phyloP scores from a whole-genome alignment of 1,284 basidiomycete species.

The Tilletia indica region DNA sequence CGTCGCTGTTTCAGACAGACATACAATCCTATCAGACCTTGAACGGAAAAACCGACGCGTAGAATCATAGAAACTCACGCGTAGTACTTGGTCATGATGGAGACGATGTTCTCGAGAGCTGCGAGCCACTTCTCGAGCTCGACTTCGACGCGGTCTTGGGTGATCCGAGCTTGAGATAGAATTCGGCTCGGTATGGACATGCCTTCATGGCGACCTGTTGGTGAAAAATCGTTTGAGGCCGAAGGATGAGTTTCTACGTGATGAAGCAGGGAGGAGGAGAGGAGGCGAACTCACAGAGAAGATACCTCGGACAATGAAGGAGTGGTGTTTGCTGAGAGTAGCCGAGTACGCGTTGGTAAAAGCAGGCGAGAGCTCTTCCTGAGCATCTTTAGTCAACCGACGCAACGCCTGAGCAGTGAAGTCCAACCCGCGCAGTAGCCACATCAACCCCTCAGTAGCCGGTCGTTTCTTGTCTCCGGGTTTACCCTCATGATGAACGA shows the following conservation, averaged over 20 bases:
- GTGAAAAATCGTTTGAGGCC: neutral
- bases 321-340: slow-evolving; percentile 82
- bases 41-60: no score
- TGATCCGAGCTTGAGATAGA: slow-evolving; percentile 82
- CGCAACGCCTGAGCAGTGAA: slow-evolving; percentile 87
- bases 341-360: slow-evolving; percentile 81
- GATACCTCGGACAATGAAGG: slow-evolving; percentile 78
- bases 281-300: slow-evolving; percentile 63
- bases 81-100: slow-evolving; percentile 70
- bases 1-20: slow-evolving; percentile 28
- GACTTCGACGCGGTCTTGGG: slow-evolving; percentile 69
- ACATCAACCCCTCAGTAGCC: slow-evolving; percentile 87
- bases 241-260: no score
- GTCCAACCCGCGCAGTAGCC: slow-evolving; percentile 83
- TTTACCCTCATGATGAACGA: slow-evolving; percentile 78
- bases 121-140: slow-evolving; percentile 77
- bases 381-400: slow-evolving; percentile 68
- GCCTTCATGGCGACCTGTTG: slow-evolving; percentile 88
- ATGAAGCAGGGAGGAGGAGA: slow-evolving; percentile 2
- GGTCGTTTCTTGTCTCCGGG: slow-evolving; percentile 74
- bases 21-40: neutral
- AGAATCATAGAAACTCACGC: slow-evolving; percentile 35
- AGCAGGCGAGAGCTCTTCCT: slow-evolving; percentile 70
- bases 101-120: slow-evolving; percentile 71
- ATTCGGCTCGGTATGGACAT: slow-evolving; percentile 84